phyloP scores from a whole-genome alignment of 805 yeast genomes.

The Pichia sporocuriosa region DNA sequence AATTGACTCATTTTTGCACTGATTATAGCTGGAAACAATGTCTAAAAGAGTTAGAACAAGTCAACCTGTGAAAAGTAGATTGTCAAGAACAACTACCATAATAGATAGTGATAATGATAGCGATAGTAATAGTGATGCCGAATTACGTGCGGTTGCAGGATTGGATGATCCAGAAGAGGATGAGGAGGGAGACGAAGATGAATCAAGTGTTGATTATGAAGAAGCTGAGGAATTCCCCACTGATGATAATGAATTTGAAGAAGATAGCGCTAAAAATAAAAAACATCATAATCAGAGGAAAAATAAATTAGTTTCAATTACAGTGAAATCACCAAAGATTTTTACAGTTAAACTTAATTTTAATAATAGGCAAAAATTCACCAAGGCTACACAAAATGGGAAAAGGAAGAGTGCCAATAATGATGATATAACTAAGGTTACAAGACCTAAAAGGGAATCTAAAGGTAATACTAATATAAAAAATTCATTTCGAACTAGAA shows the following conservation, averaged over 20 bases:
- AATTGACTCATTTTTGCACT: no score
- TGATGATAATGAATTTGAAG: slow-evolving; percentile 10
- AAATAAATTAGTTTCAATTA: not conserved
- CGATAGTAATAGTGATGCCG: no score
- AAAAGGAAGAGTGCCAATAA: not conserved
- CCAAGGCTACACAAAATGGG: not conserved
- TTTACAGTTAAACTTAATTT: slow-evolving; percentile 15
- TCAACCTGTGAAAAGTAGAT: no score
- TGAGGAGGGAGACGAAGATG: slow-evolving; percentile 7
- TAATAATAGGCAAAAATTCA: slow-evolving; percentile 15
- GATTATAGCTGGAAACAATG: no score
- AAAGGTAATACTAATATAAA: not conserved
- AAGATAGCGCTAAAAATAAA: not conserved
- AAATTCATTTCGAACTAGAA: slow-evolving; percentile 1
- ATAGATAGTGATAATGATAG: no score
- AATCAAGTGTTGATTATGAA: slow-evolving; percentile 8
- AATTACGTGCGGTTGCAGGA: not conserved
- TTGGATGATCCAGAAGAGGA: not conserved
- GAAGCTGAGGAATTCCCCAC: slow-evolving; percentile 14
- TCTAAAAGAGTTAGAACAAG: no score
- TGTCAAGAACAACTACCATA: no score
- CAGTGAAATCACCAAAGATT: slow-evolving; percentile 11
- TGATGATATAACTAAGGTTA: no score
- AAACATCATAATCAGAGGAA: not conserved
- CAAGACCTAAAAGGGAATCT: not conserved